Evolutionary conservation across 78 protist species (phyloP), one percentile per base, ranked within the genome.

Genomic region (Speleostelium caveatum): DNA sequence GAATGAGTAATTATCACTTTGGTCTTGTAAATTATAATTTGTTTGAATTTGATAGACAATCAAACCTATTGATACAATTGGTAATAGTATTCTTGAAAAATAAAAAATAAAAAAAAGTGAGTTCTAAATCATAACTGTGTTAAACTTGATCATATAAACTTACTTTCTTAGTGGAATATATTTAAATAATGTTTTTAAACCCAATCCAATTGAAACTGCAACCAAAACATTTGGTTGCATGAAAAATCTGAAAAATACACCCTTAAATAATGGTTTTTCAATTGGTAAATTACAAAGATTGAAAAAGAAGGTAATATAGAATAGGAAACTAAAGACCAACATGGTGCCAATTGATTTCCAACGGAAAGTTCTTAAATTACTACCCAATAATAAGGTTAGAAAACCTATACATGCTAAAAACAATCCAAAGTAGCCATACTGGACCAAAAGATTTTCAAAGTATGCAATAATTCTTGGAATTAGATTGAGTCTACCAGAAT

Each of bases 151-250:
- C 2, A 2, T 3, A 4, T 42, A 4, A 16, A n/a, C 35, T 26
- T 45, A 16, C 2, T 10, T 49, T 35, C 61, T 49, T 49, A 6
- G 33, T 5, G 17, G 5, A 21, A 73, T 16, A 56, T 56, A 14
- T 28, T 39, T 73, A 59, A 58, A 59, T 5, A 59, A n/a, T 38
- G 42, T 45, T 17, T 69, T 83, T 0, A 67, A 2, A 19, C 91
- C 91, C 8, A 83, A 28, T 12, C 91, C 91, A 73, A 83, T 83
- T 3, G 75, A 58, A 22, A 83, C 39, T 28, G 91, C 55, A 1
- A 83, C 39, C 19, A 83, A 33, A 1, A 83, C 91, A 69, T 83
- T 83, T 39, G 91, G 91, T 83, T 83, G 91, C 91, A 83, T 83
- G 42, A 83, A 83, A 66, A 83, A 83, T 69, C 91, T 53, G 8